Conservation (phyloP, 2,329 filamentous ascomycete genomes). For the Ramichloridium luteum region DNA sequence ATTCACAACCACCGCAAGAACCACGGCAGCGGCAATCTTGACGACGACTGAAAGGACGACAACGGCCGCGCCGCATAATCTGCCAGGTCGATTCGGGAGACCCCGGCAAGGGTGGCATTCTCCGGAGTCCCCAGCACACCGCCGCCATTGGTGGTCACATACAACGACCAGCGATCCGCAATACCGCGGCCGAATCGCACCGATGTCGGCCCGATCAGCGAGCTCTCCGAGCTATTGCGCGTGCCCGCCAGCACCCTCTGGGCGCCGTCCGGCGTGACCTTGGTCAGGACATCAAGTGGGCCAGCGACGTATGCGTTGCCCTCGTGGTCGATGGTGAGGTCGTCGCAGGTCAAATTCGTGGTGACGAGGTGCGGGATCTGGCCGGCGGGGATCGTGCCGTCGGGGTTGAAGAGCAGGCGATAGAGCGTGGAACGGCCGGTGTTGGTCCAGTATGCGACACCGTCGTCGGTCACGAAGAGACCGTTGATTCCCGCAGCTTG, state of each 20-base stretch:
- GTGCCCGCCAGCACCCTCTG: constrained; percentile 3
- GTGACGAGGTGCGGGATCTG: background rate
- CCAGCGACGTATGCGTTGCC: constrained; percentile 4
- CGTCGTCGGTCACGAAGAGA: constrained; percentile 4
- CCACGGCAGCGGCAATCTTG: too few species aligned
- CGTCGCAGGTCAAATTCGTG: constrained; percentile 4
- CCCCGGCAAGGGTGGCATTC: too few species aligned
- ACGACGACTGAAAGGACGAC: too few species aligned
- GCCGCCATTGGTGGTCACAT: constrained; percentile 4
- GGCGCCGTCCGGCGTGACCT: background rate
- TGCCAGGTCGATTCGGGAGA: constrained; percentile 2
- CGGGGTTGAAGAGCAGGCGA: constrained; percentile 1
- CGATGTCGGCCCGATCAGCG: constrained; percentile 5
- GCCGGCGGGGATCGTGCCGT: background rate
- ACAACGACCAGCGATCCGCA: constrained; percentile 5
- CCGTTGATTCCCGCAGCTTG: constrained; percentile 5
- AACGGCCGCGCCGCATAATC: too few species aligned
- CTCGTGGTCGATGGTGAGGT: constrained; percentile 2
- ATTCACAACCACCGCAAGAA: too few species aligned
- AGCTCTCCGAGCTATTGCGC: constrained; percentile 3
- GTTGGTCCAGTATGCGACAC: constrained; percentile 4
- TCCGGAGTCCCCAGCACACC: background rate
- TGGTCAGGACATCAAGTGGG: constrained; percentile 2
- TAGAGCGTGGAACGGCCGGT: constrained; percentile 4
- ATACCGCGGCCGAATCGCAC: constrained; percentile 3